phyloP scores from a whole-genome alignment of 108 stramenopile genomes.

The Conticribra weissflogii region DNA sequence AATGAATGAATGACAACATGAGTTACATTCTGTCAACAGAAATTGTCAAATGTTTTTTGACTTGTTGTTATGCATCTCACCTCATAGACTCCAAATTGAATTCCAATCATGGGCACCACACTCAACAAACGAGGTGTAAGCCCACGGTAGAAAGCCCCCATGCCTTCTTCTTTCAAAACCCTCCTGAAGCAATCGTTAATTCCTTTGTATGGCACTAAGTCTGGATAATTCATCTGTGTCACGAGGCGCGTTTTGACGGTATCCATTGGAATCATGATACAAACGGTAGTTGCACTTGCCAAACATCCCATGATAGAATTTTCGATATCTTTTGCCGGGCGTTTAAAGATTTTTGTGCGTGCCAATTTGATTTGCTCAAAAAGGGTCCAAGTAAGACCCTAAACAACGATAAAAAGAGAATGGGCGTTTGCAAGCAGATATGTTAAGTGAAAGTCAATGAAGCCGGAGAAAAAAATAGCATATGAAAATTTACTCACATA shows the following conservation, averaged over 20 bases:
- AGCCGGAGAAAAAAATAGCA: background rate
- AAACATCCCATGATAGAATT: constrained; percentile 95
- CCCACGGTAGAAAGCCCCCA: constrained; percentile 90
- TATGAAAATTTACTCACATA: constrained; percentile 65
- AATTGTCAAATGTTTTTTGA: background rate
- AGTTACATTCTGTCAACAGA: background rate
- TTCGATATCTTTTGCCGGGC: constrained; percentile 83
- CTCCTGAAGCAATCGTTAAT: constrained; percentile 91
- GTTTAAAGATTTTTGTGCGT: constrained; percentile 45
- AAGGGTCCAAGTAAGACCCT: constrained; percentile 95
- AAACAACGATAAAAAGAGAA: constrained; percentile 2
- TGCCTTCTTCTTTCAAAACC: constrained; percentile 89
- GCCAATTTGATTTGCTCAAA: constrained; percentile 92
- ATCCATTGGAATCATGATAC: constrained; percentile 98
- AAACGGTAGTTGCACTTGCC: constrained; percentile 92
- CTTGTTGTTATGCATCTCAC: too few relatives aligned
- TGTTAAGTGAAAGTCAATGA: too few relatives aligned
- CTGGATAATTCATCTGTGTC: constrained; percentile 74
- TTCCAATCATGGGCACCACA: constrained; percentile 98
- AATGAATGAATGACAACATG: background rate
- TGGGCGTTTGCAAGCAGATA: too few relatives aligned
- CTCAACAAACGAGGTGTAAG: constrained; percentile 91
- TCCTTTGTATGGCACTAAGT: constrained; percentile 80
- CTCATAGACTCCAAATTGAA: constrained; percentile 96
- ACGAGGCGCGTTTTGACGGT: constrained; percentile 96